Evolutionary conservation across 225 moss, liverwort and hornwort genomes (phyloP).

Genomic region (Pseudisothecium myosuroides): DNA sequence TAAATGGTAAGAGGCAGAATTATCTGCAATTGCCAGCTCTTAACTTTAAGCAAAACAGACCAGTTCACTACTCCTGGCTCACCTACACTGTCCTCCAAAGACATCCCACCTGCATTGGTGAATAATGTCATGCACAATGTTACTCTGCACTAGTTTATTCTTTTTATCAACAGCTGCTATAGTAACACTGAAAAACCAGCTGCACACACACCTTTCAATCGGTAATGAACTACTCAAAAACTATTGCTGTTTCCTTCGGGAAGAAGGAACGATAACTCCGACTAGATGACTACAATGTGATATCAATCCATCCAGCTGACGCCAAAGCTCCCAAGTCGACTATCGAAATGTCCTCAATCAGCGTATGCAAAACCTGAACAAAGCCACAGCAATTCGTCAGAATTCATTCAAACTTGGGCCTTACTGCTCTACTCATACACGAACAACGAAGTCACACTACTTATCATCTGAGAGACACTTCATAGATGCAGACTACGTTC

Average conservation of each 20-base stretch:
- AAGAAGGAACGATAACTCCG: background rate
- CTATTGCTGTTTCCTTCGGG: background rate
- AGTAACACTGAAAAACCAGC: background rate
- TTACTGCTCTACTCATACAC: fast-evolving
- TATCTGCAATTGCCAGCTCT: background rate
- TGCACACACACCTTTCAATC: background rate
- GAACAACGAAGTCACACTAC: fast-evolving
- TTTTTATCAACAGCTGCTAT: background rate
- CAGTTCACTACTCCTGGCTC: background rate
- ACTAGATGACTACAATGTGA: background rate
- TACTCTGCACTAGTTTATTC: background rate
- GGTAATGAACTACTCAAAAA: background rate
- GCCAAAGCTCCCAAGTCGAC: too few relatives aligned
- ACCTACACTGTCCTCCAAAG: too few relatives aligned
- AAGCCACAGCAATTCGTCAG: fast-evolving
- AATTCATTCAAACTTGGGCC: background rate
- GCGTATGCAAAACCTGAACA: background rate
- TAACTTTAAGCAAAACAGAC: background rate
- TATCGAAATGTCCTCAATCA: background rate
- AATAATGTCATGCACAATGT: background rate
- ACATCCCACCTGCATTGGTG: background rate
- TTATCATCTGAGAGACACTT: fast-evolving
- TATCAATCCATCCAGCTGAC: background rate
- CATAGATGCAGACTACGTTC: too few relatives aligned
- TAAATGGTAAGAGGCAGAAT: background rate